These are phyloP conservation scores for Candida pseudoviswanathii DNA, from an alignment of 1,139 yeast genomes.

Conservation along the genomic window DNA sequence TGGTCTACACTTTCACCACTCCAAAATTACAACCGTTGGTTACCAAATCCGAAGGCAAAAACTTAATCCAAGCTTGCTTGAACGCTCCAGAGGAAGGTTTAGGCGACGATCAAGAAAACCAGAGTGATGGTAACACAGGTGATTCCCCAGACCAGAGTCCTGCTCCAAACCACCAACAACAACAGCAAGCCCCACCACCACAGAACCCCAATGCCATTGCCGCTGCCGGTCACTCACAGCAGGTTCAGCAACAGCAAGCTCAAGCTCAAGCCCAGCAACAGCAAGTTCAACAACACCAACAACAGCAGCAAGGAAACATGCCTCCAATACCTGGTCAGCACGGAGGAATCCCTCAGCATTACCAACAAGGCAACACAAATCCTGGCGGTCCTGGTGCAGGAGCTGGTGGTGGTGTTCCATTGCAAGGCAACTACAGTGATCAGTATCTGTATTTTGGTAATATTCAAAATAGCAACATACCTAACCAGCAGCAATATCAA, in stretches of 20 bases:
- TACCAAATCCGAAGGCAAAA: constrained; percentile 95
- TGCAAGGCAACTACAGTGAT: constrained; percentile 30
- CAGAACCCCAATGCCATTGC: constrained; percentile 29
- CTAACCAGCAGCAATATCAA: constrained; percentile 45
- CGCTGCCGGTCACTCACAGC: constrained; percentile 16
- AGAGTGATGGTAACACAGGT: constrained; percentile 53
- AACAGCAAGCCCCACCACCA: constrained; percentile 32
- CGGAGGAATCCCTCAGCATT: constrained; percentile 13
- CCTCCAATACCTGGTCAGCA: constrained; percentile 24
- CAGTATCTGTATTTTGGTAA: constrained; percentile 64
- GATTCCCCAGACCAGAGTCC: constrained; percentile 47
- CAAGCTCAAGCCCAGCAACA: constrained; percentile 17
- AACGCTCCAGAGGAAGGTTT: constrained; percentile 83
- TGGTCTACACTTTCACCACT: constrained; percentile 97
- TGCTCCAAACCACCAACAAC: constrained; percentile 28
- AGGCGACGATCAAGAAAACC: constrained; percentile 65
- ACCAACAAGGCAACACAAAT: constrained; percentile 31
- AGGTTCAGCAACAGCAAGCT: constrained; percentile 31
- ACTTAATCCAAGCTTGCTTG: constrained; percentile 92
- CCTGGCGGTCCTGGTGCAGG: constrained; percentile 8
- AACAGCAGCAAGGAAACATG: constrained; percentile 37
- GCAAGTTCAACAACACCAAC: constrained; percentile 43
- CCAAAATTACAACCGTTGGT: constrained; percentile 97
- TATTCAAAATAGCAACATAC: constrained; percentile 51
- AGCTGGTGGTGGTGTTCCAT: constrained; percentile 13